phyloP scores from a whole-genome alignment of 768 basidiomycete genomes.

The Trametes cingulata region DNA sequence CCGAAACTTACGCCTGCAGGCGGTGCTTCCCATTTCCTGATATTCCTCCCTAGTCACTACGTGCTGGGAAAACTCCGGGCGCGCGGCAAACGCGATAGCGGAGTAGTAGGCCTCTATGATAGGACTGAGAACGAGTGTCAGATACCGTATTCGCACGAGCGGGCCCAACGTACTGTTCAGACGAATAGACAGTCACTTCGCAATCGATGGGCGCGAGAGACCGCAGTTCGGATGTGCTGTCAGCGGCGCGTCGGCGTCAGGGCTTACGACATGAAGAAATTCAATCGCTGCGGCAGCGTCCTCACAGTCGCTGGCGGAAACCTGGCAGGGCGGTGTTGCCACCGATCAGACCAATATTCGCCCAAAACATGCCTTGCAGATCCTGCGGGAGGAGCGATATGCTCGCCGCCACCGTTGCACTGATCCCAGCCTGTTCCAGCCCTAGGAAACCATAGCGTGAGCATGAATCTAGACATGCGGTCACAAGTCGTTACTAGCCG shows the following conservation, averaged over 20 bases:
- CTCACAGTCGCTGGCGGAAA: conserved; percentile 72
- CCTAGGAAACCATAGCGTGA: conserved; percentile 43
- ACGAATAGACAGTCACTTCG: conserved; percentile 71
- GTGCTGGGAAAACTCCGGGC: conserved; percentile 49
- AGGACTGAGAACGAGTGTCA: conserved; percentile 45
- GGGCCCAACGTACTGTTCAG: conserved; percentile 61
- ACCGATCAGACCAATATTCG: conserved; percentile 87
- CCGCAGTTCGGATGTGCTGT: conserved; percentile 71
- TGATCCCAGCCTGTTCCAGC: conserved; percentile 77
- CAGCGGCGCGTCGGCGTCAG: conserved; percentile 10
- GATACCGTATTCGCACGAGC: conserved; percentile 10
- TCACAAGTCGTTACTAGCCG: conserved; percentile 44
- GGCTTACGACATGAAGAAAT: conserved; percentile 6
- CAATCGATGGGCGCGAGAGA: conserved; percentile 81
- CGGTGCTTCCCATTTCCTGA: conserved; percentile 75
- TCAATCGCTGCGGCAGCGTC: neutral
- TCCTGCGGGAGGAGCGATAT: conserved; percentile 78
- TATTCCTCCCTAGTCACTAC: conserved; percentile 83
- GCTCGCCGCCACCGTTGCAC: conserved; percentile 71
- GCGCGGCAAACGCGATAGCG: conserved; percentile 57
- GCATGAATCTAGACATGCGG: conserved; percentile 6
- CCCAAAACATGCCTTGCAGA: conserved; percentile 93
- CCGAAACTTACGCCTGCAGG: conserved; percentile 72
- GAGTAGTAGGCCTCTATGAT: conserved; percentile 65
- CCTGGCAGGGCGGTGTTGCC: conserved; percentile 78